Evolutionary conservation across 129 eudicot genomes (phyloP), one percentile per base, ranked within the genome.

Genomic region (Saussurea involucrata): DNA sequence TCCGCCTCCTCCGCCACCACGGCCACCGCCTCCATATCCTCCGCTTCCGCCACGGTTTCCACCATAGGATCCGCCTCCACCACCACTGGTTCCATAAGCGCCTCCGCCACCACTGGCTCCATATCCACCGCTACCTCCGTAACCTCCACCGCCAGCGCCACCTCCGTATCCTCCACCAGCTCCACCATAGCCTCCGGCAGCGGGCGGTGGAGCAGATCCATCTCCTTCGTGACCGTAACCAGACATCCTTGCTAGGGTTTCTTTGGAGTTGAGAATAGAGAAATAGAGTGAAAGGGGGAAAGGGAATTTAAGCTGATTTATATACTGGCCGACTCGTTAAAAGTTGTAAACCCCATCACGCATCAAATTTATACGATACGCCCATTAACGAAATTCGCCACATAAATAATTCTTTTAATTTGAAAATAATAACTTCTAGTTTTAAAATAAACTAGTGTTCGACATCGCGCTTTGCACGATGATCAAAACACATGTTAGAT

Each of bases 191-290:
- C 89, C 92, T 9, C 90, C 90, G 21, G 85, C 87, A 13, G 40
- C 37, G 53, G 94, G 84, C 40, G 93, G 92, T 63, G 84, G 97
- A 71, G 86, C 90, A 71, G 94, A 91, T 80, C 89, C 94, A 20
- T 80, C 87, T 69, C 92, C 90, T 46, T 87, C 92, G 86, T 85
- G 71, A 60, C 90, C 97, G 95, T 89, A 89, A 79, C 86, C 93
- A 33, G 90, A 81, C 92, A 88, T 84, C 15, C 9, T 78, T 75
- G 77, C 80, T 82, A 84, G 89, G 89, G 89, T 84, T 79, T 86
- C 76, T 22, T n/a, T 71, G 24, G 15, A 69, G 71, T 9, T 25
- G 40, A 49, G 12, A 6, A 53, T 63, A 28, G 71, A 73, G 36
- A 71, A 46, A 60, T 40, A 64, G 76, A 73, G 80, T 66, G 40